Evolutionary conservation across 2,329 filamentous ascomycete genomes (phyloP), one percentile per base, ranked within the genome.

Genomic region (Talaromyces sp.): DNA sequence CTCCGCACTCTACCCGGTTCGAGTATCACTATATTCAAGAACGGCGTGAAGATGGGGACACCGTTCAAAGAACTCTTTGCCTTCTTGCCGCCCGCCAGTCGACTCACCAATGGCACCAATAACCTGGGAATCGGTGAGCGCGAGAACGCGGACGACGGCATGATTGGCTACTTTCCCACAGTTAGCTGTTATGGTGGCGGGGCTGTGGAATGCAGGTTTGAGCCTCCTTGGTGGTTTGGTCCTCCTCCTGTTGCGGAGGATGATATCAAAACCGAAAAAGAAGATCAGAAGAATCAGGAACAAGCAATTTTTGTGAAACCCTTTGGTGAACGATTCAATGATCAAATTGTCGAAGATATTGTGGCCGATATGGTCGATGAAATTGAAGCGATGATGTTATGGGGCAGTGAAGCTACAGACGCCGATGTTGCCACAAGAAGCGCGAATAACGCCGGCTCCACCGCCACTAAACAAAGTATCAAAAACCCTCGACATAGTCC

Each of bases 311-410:
- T 78, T 35, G 72, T 77, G 22, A 84, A 86, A 39, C 82, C 91
- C 0, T 82, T 97, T 25, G 86, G 87, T 8, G 91, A 96, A 67
- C 87, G 95, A 37, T 98, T 93, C 77, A 87, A 88, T 66, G 93
- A 99, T 75, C 94, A 98, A 80, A 93, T 99, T 67, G 93, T 90
- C 15, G 95, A 99, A 79, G 95, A 99, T 73, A 84, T 97, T 27
- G 86, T 97, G 35, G 97, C 93, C 75, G 95, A 99, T 77, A 86
- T 99, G 62, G 84, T 98, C 37, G 95, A 99, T 73, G 95, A 99
- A 79, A 91, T 96, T 58, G 93, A 96, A 65, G 78, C 78, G 10
- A 76, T 78, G 74, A 80, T 95, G 91, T 79, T 96, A 87, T 89
- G 77, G 74, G 76, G 77, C n/a, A 74, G 72, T 33, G 69, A 75